Base-by-base conservation (phyloP, 345 rosid species). In the Camelina neglecta region DNA sequence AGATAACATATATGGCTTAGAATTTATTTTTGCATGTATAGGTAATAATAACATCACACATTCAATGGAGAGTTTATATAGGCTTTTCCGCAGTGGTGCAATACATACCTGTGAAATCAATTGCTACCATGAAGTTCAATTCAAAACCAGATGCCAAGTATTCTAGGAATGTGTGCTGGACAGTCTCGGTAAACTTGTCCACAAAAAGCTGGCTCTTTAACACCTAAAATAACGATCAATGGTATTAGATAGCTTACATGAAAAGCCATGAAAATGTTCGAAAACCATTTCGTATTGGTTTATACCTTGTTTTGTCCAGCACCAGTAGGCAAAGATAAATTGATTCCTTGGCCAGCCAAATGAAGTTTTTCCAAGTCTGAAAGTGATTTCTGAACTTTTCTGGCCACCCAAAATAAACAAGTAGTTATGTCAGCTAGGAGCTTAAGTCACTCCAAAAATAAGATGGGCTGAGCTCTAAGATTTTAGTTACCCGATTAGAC, bases 101-200 rank as follows among this genome's bases (percentile, higher is more conserved):
- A 69, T 20, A 61, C 48, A 57, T 83, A 94, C 98, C 97, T 29
- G 98, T 94, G 81, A 90, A 94, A 87, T 94, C 98, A 73, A 94
- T 74, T 72, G 98, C 98, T 81, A 90, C 93, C 97, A 94, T 94
- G 86, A 91, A 91, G 83, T 85, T 91, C 50, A 94, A 82, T 80
- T 94, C 93, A 51, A 84, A 94, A 42, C 98, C 98, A 55, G 81
- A 89, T 61, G 85, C 86, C 85, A 91, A 75, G 84, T 91, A 94
- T 79, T 94, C 98, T 65, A 94, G 85, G 81, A 94, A 94, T 67
- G 96, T 86, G 66, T 83, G 73, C 72, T 87, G 91, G 70, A 78
- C 82, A 71, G 86, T 86, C 84, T 91, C 96, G 4, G 88, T 81
- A 69, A 83, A 88, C 65, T 80, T 86, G 44, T 88, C 93, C 71